Base-by-base conservation (phyloP, 805 yeast species). In the Ogataea glucozyma region DNA sequence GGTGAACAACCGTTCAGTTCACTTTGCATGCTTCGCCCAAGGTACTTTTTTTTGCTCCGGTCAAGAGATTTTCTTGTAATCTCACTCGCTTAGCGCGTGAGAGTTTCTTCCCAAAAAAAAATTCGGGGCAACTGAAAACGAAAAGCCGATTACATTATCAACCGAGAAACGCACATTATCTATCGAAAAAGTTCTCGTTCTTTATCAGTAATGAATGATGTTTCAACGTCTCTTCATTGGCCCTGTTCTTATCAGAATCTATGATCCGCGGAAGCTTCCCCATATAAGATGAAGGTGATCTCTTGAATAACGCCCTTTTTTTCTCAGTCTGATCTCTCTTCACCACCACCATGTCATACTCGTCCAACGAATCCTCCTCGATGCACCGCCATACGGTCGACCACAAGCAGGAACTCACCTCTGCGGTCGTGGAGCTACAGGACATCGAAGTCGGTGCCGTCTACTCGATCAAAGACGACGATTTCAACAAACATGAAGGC, bases 61-160 rank as follows among this genome's bases (percentile, higher is more conserved):
- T n/a, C n/a, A n/a, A n/a, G n/a, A n/a, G n/a, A n/a, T n/a, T n/a
- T n/a, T n/a, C n/a, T n/a, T n/a, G n/a, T n/a, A n/a, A n/a, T n/a
- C n/a, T n/a, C n/a, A 12, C 29, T 26, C 29, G 14, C 29, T 26
- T 11, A 26, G 6, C 29, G 29, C n/a, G 29, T n/a, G 8, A 22
- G 26, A 22, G 26, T 11, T n/a, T 4, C 6, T 9, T 9, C 27
- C 30, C 3, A 34, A 34, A 34, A 34, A 16, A 9, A 16, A 16
- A 16, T 23, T 23, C 21, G 11, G 3, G 38, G 38, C 14, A 34
- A 14, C 16, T 34, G 21, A 34, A 34, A 34, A 34, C 38, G 38
- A 34, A 11, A 7, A 3, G n/a, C 11, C 10, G 36, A 32, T 32
- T 19, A 32, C 20, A 19, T 30, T 11, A 20, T 18, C 18, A 20